Evolutionary conservation across 2,329 filamentous ascomycete genomes (phyloP).

Genomic region (Tolypocladium album): DNA sequence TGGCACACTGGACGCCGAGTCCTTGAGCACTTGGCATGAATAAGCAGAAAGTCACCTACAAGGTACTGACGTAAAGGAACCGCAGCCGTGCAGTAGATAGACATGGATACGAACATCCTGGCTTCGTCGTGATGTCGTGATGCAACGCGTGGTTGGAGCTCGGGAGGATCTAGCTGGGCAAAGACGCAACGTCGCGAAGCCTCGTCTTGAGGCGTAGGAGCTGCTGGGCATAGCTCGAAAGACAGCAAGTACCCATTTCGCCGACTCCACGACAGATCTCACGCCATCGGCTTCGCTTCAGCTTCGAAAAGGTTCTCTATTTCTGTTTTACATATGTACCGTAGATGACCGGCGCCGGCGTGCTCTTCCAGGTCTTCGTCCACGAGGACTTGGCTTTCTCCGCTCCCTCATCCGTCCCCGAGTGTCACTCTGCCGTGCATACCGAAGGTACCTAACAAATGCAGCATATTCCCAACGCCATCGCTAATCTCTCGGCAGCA

Average conservation of each 20-base stretch:
- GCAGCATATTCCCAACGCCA: not conserved
- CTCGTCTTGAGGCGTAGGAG: not conserved
- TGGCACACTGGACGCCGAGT: not conserved
- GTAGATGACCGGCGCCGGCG: not conserved
- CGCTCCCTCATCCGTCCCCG: not conserved
- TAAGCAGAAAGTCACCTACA: not conserved
- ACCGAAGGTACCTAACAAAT: not conserved
- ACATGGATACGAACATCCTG: not conserved
- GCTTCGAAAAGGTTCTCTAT: not conserved
- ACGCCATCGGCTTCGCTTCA: not conserved
- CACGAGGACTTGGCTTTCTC: not conserved
- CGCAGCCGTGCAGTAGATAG: not conserved
- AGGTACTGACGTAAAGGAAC: not conserved
- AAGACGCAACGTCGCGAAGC: not conserved
- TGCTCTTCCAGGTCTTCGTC: not conserved
- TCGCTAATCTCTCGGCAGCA: conserved; percentile 7
- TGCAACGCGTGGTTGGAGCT: no score
- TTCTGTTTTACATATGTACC: not conserved
- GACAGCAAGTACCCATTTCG: not conserved
- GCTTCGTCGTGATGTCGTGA: not conserved
- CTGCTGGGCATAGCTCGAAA: not conserved
- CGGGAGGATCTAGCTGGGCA: not conserved
- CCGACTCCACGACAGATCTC: not conserved
- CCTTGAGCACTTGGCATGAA: not conserved
- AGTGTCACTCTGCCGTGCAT: not conserved